Evolutionary conservation across 768 basidiomycete species (phyloP).

Genomic region (Boletus rufocinnamomeus): DNA sequence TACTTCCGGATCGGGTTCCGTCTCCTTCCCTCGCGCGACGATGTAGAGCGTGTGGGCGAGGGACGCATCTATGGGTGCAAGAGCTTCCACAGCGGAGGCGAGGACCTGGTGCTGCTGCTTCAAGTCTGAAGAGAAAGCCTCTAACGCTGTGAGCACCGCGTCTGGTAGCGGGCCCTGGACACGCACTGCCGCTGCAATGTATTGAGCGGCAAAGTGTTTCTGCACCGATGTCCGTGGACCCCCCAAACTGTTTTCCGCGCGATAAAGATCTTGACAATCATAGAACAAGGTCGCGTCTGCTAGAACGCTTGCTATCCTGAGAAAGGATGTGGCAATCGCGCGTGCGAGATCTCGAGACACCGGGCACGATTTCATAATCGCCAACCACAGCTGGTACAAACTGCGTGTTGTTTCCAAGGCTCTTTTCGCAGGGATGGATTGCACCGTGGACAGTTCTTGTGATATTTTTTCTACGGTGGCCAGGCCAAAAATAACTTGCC

Average conservation of each 20-base stretch:
- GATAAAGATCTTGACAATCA: conserved; percentile 39
- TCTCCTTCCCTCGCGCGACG: conserved; percentile 28
- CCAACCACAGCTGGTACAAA: conserved; percentile 47
- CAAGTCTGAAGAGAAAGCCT: conserved; percentile 23
- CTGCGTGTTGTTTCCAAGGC: conserved; percentile 33
- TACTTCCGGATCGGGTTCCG: conserved; percentile 26
- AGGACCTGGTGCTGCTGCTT: conserved; percentile 34
- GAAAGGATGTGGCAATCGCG: conserved; percentile 44
- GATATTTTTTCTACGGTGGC: conserved; percentile 39
- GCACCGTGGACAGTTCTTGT: conserved; percentile 1
- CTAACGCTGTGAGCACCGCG: conserved; percentile 35
- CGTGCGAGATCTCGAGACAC: conserved; percentile 35
- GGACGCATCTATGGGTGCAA: conserved; percentile 32
- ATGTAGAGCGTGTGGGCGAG: conserved; percentile 38
- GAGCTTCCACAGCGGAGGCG: conserved; percentile 14
- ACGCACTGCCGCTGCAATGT: conserved; percentile 30
- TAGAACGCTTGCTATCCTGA: conserved; percentile 45
- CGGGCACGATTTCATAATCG: conserved; percentile 18
- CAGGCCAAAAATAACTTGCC: conserved; percentile 47
- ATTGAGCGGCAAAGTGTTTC: conserved; percentile 24
- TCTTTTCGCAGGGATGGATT: conserved; percentile 2
- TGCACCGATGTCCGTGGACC: not conserved
- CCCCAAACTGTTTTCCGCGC: conserved; percentile 25
- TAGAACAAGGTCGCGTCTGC: conserved; percentile 40
- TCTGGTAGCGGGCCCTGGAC: conserved; percentile 31